Evolutionary conservation across 176 grass and related monocot species (phyloP), one percentile per base, ranked within the genome.

Genomic region (Dactylis glomerata): DNA sequence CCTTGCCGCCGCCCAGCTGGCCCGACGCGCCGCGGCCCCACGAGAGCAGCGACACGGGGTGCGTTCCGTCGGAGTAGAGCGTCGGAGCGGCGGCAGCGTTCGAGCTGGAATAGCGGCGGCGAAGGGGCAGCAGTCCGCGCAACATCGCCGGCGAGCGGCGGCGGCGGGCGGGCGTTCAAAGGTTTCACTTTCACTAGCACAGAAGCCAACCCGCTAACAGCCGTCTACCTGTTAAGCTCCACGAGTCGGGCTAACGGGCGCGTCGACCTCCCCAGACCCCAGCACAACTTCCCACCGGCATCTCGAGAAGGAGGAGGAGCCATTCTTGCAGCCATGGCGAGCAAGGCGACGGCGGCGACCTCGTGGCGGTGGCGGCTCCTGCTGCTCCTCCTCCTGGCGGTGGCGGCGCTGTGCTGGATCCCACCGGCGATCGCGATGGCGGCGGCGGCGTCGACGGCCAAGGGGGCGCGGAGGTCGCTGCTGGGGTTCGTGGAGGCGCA

Each of bases 11-110:
- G 69, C 96, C 91, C 5, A 99, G 88, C 90, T 96, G 96, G 58
- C 93, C 96, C 36, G 96, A 99, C 23, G 89, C 87, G 52, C 89
- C 93, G 15, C 93, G 90, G 50, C 96, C 96, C 96, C 96, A 99
- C 2, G 96, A 99, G 59, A 99, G 86, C 44, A 96, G 78, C 32
- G 89, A 87, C 28, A 94, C 73, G 15, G 84, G 84, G 46, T 23
- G 16, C 2, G 30, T 45, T 11, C 80, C 83, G 11, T 49, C 67
- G 1, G 83, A 51, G 50, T 84, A 99, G 2, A 89, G 88, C 36
- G 51, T 78, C 0, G 81, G 85, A 16, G 88, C 74, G 42, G 79
- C 16, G 13, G 34, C 16, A 9, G 61, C 28, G 28, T 30, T 63
- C 5, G 59, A 63, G 59, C 86, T 78, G 81, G 88, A 92, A 67